Base-by-base conservation (phyloP, 2,329 filamentous ascomycete species). In the Neurospora sp. region DNA sequence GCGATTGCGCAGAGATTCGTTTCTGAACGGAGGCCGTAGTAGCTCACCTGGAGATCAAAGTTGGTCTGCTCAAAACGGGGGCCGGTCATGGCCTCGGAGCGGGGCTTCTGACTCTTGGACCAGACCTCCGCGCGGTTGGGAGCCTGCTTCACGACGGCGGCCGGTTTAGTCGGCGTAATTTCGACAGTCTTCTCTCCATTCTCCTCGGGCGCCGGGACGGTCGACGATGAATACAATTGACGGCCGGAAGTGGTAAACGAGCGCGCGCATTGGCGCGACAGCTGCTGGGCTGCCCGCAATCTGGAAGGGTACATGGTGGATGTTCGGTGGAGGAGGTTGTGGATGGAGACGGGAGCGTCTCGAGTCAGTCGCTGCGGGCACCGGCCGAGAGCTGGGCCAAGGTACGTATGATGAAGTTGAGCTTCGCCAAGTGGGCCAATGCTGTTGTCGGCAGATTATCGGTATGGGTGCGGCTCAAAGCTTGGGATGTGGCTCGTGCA, bases 31-130 rank as follows among this genome's bases (percentile, higher is more conserved):
- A 62, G 52, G 52, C 23, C 52, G 52, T 62, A 46, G 41, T 46
- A 62, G 52, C 88, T 75, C 84, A 97, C 95, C 92, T 99, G 96
- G 75, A 91, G 83, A 76, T 90, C 88, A 83, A 98, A 95, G 77
- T 97, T 92, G 40, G 93, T 98, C 88, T 98, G 95, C 85, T 99
- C 96, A 78, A 99, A 99, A 76, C 95, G 86, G 74, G 96, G 96
- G 57, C 96, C 96, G 57, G 89, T 89, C 95, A 99, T 99, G 68
- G 93, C 96, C 80, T 89, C 82, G 69, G 88, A 86, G 77, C 95
- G 87, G 46, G 93, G 89, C 81, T 88, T 88, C 86, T 99, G 96
- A 83, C 89, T 97, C 78, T 88, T 83, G 72, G 92, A 93, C 96
- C 96, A 99, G 71, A 92, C 86, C 6, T 82, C 87, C 71, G 85